Evolutionary conservation across 495 filamentous ascomycete species (phyloP).

Genomic region (Penicillium psychrofluorescens): DNA sequence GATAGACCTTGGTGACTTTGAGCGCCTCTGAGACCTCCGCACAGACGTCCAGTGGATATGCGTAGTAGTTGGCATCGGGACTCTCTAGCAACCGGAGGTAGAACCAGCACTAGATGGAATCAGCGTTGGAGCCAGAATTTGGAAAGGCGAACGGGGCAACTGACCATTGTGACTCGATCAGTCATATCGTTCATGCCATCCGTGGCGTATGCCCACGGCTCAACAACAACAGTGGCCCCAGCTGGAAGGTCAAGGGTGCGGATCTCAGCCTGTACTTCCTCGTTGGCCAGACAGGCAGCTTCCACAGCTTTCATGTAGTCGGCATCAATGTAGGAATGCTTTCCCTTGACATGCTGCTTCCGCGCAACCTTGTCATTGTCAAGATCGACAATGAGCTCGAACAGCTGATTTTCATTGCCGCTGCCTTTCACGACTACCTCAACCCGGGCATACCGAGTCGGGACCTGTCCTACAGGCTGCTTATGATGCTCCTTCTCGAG

Average conservation of each 20-base stretch:
- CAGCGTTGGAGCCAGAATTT: background rate
- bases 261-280: slow-evolving; percentile 15
- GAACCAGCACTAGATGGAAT: slow-evolving; percentile 21
- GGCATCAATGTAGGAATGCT: slow-evolving; percentile 23
- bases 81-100: slow-evolving; percentile 20
- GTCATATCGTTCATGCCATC: slow-evolving; percentile 34
- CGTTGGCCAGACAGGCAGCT: slow-evolving; percentile 15
- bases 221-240: slow-evolving; percentile 21
- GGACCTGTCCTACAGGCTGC: slow-evolving; percentile 1
- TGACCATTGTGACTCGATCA: slow-evolving; percentile 21
- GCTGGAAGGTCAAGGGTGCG: slow-evolving; percentile 19
- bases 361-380: slow-evolving; percentile 1
- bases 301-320: slow-evolving; percentile 24
- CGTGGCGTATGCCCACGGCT: slow-evolving; percentile 33
- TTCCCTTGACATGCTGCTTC: slow-evolving; percentile 12
- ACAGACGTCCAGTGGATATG: slow-evolving; percentile 63
- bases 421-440: slow-evolving; percentile 6
- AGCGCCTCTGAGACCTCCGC: slow-evolving; percentile 55
- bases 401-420: slow-evolving; percentile 2
- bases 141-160: background rate
- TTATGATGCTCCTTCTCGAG: slow-evolving; percentile 14
- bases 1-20: slow-evolving; percentile 44
- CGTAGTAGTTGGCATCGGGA: slow-evolving; percentile 58
- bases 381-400: slow-evolving; percentile 13
- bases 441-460: slow-evolving; percentile 14